Base-by-base conservation (phyloP, 169 alveolate genomes). In the Eimeria brunetti region DNA sequence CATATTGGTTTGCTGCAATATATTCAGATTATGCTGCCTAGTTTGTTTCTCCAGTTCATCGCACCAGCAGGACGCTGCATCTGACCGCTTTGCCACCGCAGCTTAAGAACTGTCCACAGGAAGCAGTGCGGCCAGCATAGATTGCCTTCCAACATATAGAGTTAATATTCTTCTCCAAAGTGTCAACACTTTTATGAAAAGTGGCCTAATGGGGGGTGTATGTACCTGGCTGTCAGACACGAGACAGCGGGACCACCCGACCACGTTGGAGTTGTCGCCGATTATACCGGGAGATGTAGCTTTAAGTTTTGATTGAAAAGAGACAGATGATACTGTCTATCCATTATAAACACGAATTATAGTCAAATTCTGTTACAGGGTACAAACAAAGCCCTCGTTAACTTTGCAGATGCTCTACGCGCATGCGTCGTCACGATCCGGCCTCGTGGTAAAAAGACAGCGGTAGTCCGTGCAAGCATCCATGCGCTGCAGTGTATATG, bases 21-120 rank as follows among this genome's bases (percentile, higher is more conserved):
- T 30, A n/a, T 46, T 51, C 30, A 12, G 36, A 44, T 53, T 83
- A 8, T 83, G 76, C 30, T 27, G 75, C 71, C 30, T 38, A n/a
- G 36, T 53, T 20, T 58, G 49, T 56, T 18, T 36, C 75, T 16
- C 56, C 67, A 36, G 90, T 58, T 58, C 56, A 18, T 83, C 90
- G 90, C 90, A 83, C 90, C 90, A 83, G 90, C 90, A 24, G 56
- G 58, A 33, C n/a, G 73, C 12, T 83, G 76, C 90, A 83, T 83
- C 90, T 83, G 75, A 36, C 90, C 46, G 75, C 18, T 56, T 33
- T 41, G 90, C 27, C 90, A 83, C 90, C 14, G 24, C 27, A 8
- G 69, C 69, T 41, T 36, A 30, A 36, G 38, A 53, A 36, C 36
- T 11, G 16, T 41, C 36, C 58, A 27, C 51, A 16, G 24, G 76